phyloP scores from a whole-genome alignment of 1,139 yeast genomes.

The Scheffersomyces titani region DNA sequence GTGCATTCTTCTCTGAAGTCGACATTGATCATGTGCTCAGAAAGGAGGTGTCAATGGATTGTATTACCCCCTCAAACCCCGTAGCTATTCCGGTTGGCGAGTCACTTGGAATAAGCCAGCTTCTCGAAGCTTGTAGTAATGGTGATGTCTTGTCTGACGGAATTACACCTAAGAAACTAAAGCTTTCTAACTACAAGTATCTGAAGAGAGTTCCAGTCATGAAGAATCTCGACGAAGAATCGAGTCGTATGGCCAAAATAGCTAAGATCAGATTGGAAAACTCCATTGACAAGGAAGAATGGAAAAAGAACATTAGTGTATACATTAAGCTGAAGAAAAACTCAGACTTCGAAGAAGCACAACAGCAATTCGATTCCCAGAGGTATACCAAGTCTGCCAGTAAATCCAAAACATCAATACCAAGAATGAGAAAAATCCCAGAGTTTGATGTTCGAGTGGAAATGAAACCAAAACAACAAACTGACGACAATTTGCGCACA shows the following conservation, averaged over 20 bases:
- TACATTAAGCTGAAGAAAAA: conserved; percentile 15
- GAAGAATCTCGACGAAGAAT: conserved; percentile 21
- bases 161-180: conserved; percentile 5
- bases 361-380: conserved; percentile 1
- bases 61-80: conserved; percentile 88
- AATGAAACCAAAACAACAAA: neutral
- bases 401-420: neutral
- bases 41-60: conserved; percentile 85
- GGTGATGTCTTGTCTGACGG: conserved; percentile 19
- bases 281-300: conserved; percentile 24
- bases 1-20: conserved; percentile 94
- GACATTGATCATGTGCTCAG: conserved; percentile 87
- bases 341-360: conserved; percentile 4
- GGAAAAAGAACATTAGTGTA: conserved; percentile 23
- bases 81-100: conserved; percentile 77
- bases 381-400: neutral
- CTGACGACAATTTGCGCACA: neutral
- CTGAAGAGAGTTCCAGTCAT: conserved; percentile 25
- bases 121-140: conserved; percentile 41
- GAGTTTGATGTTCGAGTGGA: conserved; percentile 20
- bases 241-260: conserved; percentile 16
- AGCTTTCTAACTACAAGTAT: conserved; percentile 16
- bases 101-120: conserved; percentile 57
- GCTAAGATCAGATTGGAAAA: conserved; percentile 32
- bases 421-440: conserved; percentile 6